phyloP scores from a whole-genome alignment of 2,329 filamentous ascomycete species.

The Aspergillus quadrilineatus region DNA sequence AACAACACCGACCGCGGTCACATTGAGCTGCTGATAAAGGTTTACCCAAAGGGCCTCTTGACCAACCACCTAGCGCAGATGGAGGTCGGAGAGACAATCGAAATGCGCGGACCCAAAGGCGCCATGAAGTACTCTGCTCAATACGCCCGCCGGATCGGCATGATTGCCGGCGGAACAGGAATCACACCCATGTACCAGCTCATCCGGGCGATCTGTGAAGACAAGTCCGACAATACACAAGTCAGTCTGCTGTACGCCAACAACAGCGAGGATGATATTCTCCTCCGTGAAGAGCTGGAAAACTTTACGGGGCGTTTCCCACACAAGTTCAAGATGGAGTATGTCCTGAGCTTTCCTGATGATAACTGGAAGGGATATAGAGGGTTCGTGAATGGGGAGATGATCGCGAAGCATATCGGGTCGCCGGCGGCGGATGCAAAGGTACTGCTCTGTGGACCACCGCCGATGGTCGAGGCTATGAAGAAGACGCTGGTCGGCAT shows the following conservation, averaged over 20 bases:
- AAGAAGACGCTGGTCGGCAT: constrained; percentile 52
- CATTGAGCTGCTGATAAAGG: constrained; percentile 39
- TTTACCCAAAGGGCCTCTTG: constrained; percentile 36
- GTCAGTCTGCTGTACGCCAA: constrained; percentile 62
- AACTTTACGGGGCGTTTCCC: constrained; percentile 52
- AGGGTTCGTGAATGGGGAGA: constrained; percentile 53
- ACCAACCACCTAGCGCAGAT: constrained; percentile 33
- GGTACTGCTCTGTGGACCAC: constrained; percentile 59
- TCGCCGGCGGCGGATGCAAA: constrained; percentile 44
- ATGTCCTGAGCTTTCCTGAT: constrained; percentile 53
- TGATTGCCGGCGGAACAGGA: constrained; percentile 28
- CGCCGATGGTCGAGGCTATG: constrained; percentile 57
- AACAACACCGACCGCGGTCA: constrained; percentile 32
- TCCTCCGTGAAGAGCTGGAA: constrained; percentile 59
- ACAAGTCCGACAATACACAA: constrained; percentile 50
- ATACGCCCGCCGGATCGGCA: constrained; percentile 34
- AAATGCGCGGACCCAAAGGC: constrained; percentile 39
- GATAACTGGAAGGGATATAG: constrained; percentile 52
- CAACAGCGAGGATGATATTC: constrained; percentile 58
- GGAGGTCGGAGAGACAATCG: constrained; percentile 31
- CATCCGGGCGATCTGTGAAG: constrained; percentile 46
- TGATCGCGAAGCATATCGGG: constrained; percentile 40
- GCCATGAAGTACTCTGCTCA: constrained; percentile 28
- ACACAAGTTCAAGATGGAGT: constrained; percentile 56
- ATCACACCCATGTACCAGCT: constrained; percentile 60